Conservation (phyloP, 1,284 basidiomycete species). For the Cutaneotrichosporon daszewskae region DNA sequence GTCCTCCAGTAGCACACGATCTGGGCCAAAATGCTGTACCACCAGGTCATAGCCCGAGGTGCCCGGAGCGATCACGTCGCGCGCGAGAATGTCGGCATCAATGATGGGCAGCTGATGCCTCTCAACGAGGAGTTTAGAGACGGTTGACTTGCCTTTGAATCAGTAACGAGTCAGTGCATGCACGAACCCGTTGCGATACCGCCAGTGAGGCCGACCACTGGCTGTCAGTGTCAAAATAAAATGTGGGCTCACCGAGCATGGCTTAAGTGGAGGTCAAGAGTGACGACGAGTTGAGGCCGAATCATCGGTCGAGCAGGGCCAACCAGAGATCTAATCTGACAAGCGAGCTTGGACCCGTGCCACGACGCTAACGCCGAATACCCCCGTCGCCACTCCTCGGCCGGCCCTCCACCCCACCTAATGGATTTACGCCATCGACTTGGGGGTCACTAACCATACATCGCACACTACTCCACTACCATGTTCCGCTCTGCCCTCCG, state of each 20-base stretch:
- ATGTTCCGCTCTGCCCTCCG: constrained; percentile 32
- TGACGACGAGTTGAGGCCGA: too few species aligned
- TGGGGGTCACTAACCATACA: neutral
- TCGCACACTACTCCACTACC: neutral
- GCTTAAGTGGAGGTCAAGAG: too few species aligned
- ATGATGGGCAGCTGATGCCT: constrained; percentile 66
- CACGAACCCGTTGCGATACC: constrained; percentile 79
- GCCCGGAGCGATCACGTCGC: constrained; percentile 80
- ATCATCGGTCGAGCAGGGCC: too few species aligned
- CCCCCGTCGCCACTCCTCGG: constrained; percentile 1
- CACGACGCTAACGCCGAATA: neutral
- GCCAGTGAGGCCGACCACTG: constrained; percentile 87
- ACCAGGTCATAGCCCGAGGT: constrained; percentile 67
- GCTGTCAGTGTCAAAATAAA: too few species aligned
- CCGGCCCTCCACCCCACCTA: too few species aligned
- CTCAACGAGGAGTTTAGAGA: constrained; percentile 63
- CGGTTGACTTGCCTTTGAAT: constrained; percentile 68
- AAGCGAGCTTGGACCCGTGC: too few species aligned
- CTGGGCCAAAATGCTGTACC: constrained; percentile 63
- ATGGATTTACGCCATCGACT: too few species aligned
- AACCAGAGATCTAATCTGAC: too few species aligned
- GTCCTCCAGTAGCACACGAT: constrained; percentile 59
- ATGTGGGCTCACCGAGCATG: too few species aligned
- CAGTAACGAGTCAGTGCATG: constrained; percentile 7
- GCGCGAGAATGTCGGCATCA: constrained; percentile 87